Evolutionary conservation across 1,284 basidiomycete genomes (phyloP), one percentile per base, ranked within the genome.

Genomic region (Ganoderma lucidum): DNA sequence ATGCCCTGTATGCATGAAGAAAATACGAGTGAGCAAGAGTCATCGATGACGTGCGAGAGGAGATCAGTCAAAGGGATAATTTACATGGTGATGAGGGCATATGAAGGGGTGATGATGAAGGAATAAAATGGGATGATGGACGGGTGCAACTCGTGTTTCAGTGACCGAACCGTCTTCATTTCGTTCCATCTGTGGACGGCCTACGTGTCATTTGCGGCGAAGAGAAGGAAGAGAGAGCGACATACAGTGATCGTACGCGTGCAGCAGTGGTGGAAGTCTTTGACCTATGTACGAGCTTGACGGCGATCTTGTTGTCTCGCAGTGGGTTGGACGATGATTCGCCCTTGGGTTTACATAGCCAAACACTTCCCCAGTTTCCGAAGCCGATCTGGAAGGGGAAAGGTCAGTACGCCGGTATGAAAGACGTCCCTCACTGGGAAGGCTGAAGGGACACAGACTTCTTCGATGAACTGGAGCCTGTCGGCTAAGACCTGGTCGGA

Each of bases 81-180:
- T 80, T 76, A 95, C 94, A 97, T 95, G 17, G 91, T 92, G 76
- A 95, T 93, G 71, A 95, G 85, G 58, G 95, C 95, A 81, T 93
- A 97, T 42, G 90, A 92, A 3, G 95, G 94, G 0, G 95, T 96
- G 74, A 98, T 94, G 77, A 97, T 91, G 84, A 98, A 97, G 3
- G 94, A 93, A 75, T 96, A 92, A 80, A 98, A 97, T 9, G 90
- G 88, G 74, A 98, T 93, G 79, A 98, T 92, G 71, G 93, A 93
- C 0, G 95, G 95, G 79, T 98, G 96, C 9, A 92, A 89, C 76
- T 95, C 91, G 63, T 89, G 82, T 80, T 92, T 93, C 78, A 97
- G 89, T 14, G 89, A 84, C 73, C 92, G 87, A 72, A 97, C 90
- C 73, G 96, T 93, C 86, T 96, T 96, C 95, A 96, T 96, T 84